Base-by-base conservation (phyloP, 1,284 basidiomycete genomes). In the Hemileia vastatrix region DNA sequence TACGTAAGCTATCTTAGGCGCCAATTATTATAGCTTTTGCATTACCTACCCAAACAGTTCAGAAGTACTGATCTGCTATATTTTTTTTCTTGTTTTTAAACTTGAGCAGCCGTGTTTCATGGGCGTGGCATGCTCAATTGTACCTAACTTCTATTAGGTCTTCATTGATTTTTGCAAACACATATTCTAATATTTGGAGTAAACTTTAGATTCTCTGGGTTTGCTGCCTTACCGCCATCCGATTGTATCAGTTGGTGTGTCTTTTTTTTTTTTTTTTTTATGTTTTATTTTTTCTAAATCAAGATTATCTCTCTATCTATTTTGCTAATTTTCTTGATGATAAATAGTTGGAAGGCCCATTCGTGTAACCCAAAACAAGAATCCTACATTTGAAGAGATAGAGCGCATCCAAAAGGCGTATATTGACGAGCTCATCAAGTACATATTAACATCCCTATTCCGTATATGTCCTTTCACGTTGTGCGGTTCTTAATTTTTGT, bases 1-100 rank as follows among this genome's bases (percentile, higher is more conserved):
- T 98, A n/a, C 94, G 94, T 21, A 77, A 94, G 47, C 94, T 96
- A 77, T 90, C 94, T 76, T 92, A 92, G n/a, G 2, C 80, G 1
- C 15, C 2, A 23, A 11, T 50, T n/a, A 9, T n/a, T n/a, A n/a
- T n/a, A n/a, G n/a, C 19, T 9, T 21, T 49, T 49, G 19, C 8
- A 48, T 49, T 50, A 21, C 6, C 32, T 15, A 51, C 18, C n/a
- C 18, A 8, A 40, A 32, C 21, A 4, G 4, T 2, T 21, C 21
- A 18, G 21, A 13, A 15, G 21, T n/a, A 4, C 23, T 36, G 21
- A 36, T 49, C 2, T 9, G 19, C 40, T 51, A 24, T 15, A 23
- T 19, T 18, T 24, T 18, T 53, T 31, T 3, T 23, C 2, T 54
- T 8, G 4, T 8, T 54, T 54, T 4, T 6, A 15, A 3, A n/a